Evolutionary conservation across 805 yeast species (phyloP), one percentile per base, ranked within the genome.

Genomic region (Starmerella stellata): DNA sequence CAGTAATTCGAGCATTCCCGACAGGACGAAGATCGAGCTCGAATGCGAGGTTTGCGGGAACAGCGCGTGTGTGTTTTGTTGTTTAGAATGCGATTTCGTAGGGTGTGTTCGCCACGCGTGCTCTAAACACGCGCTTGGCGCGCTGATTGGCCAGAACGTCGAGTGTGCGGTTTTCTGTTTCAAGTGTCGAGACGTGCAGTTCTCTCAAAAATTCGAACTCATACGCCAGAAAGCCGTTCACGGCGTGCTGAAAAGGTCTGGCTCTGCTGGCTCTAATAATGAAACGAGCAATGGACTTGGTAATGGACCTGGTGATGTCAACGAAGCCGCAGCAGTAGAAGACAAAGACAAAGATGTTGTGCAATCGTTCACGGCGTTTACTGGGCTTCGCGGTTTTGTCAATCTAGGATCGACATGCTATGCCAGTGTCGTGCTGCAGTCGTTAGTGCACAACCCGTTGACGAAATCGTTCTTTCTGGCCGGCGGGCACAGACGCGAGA

Each of bases 381-480:
- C 74, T n/a, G 96, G 95, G 0, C 61, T 90, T 17, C 69, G 78
- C 38, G 98, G 98, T 3, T 71, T 90, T 48, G 75, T 82, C 37
- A 87, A 87, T 56, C 73, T 87, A 75, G 99, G 99, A 0, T 79
- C 98, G 0, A 90, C 98, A 0, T 90, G 99, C 61, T 90, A 82
- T 61, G 87, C 90, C 81, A 79, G 93, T 48, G 78, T 87, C 28
- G 73, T 85, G n/a, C 59, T 90, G 30, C 99, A 90, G 60, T 72
- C 92, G 0, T 60, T 87, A 37, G 63, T 90, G 32, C 98, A 90
- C 56, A 90, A 90, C 53, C 96, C 98, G 5, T 65, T 81, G 41
- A 69, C 90, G 32, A 69, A 87, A 42, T 70, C 74, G 50, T 76
- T 75, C 46, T 83, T 80, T 50, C 65, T 90, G 55, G 65, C 74